These are phyloP conservation scores for Boletales sp. DNA, from an alignment of 768 basidiomycete species.

Conservation along the genomic window DNA sequence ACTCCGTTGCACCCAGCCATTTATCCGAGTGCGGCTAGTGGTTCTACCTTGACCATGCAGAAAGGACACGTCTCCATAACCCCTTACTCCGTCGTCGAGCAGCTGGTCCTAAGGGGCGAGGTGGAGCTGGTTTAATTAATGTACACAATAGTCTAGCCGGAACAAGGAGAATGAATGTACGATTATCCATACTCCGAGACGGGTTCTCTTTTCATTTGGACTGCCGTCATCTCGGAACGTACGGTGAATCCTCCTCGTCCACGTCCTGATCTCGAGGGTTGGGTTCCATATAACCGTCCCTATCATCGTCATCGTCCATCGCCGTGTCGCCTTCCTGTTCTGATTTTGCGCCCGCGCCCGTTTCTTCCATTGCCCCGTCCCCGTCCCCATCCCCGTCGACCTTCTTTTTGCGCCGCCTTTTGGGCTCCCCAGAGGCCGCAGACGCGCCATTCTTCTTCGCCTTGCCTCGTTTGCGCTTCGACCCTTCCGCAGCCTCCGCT, in stretches of 20 bases:
- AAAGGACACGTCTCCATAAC: constrained; percentile 81
- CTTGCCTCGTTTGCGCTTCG: constrained; percentile 57
- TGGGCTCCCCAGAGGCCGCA: constrained; percentile 34
- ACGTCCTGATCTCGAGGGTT: constrained; percentile 42
- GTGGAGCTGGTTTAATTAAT: constrained; percentile 65
- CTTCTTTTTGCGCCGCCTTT: constrained; percentile 50
- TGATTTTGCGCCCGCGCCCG: constrained; percentile 34
- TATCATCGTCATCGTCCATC: constrained; percentile 43
- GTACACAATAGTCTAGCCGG: constrained; percentile 15
- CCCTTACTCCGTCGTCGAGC: constrained; percentile 72
- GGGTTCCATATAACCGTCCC: constrained; percentile 35
- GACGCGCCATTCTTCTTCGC: constrained; percentile 45
- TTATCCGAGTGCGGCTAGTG: constrained; percentile 39
- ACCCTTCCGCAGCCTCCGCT: constrained; percentile 48
- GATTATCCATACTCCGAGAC: no score
- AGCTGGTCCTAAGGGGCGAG: constrained; percentile 66
- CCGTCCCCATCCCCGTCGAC: constrained; percentile 31
- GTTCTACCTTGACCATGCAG: constrained; percentile 66
- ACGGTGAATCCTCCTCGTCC: constrained; percentile 44
- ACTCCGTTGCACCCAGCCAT: neutral
- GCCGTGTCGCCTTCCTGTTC: constrained; percentile 35
- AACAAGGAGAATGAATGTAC: constrained; percentile 11
- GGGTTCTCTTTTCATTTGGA: neutral
- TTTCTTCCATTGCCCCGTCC: constrained; percentile 33
- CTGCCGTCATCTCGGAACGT: constrained; percentile 33